Evolutionary conservation across 352 stramenopile species (phyloP).

Genomic region (Phytophthora sp.): DNA sequence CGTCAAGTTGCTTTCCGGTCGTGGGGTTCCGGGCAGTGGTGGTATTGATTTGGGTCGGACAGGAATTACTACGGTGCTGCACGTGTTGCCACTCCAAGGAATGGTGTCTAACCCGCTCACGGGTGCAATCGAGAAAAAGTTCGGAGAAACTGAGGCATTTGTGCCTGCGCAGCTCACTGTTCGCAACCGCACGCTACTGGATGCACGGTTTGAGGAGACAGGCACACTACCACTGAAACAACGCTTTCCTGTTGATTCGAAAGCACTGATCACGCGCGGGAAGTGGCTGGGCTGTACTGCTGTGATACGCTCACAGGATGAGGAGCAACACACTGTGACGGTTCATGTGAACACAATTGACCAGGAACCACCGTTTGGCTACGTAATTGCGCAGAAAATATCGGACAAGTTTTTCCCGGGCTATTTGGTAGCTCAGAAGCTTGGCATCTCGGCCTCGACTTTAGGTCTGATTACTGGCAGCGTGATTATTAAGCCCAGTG

Average conservation of each 20-base stretch:
- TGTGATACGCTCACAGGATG: conserved; percentile 59
- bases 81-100: conserved; percentile 89
- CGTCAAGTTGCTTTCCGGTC: conserved; percentile 73
- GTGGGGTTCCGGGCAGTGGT: conserved; percentile 85
- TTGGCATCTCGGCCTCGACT: conserved; percentile 92
- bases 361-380: conserved; percentile 95
- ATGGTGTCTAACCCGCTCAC: conserved; percentile 96
- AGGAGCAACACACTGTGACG: conserved; percentile 84
- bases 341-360: conserved; percentile 94
- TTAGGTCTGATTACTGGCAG: conserved; percentile 95
- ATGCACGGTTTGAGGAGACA: conserved; percentile 94
- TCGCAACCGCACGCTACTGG: conserved; percentile 89
- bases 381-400: conserved; percentile 93
- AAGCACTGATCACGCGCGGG: conserved; percentile 90
- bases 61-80: conserved; percentile 67
- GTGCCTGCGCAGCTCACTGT: conserved; percentile 97
- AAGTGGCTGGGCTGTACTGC: conserved; percentile 93
- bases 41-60: conserved; percentile 93
- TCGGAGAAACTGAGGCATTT: conserved; percentile 94
- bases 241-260: conserved; percentile 88
- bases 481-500: conserved; percentile 93
- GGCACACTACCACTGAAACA: conserved; percentile 82
- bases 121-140: conserved; percentile 96
- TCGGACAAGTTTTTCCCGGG: conserved; percentile 87
- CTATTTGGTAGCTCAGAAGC: conserved; percentile 84